Base-by-base conservation (phyloP, 2,329 filamentous ascomycete species). In the Xylariales sp. region DNA sequence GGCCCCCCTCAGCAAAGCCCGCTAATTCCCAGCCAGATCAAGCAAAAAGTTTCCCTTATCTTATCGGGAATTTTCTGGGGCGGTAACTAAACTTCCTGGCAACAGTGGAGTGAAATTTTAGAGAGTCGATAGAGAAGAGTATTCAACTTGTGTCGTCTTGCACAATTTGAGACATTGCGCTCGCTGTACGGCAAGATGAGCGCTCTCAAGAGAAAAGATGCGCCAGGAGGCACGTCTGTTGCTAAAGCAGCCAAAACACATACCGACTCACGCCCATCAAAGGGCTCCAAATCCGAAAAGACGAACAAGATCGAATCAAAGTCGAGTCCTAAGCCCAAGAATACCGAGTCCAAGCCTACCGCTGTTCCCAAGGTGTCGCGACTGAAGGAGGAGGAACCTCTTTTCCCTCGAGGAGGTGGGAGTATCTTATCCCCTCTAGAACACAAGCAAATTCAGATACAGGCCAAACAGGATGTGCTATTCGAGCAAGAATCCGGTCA, bases 371-470 rank as follows among this genome's bases (percentile, higher is more conserved):
- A 58, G 21, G 59, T 76, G 41, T 71, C 73, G 27, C 58, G 69
- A 9, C 58, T 78, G 38, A 80, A 75, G 61, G 84, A 93, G 51
- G 93, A 97, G 51, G 93, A 96, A 59, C 82, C 83, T 24, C 74
- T 91, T 32, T 98, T 98, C 56, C 91, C 93, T 51, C 81, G 93
- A 73, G 93, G 93, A 42, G 94, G 93, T 31, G 91, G 82, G 40
- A 94, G 88, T 58, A 75, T 95, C 39, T 70, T 98, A 59, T 96
- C 93, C 2, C 90, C 93, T 15, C 71, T 98, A 38, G 93, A 98
- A 63, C 86, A 94, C 60, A 96, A 95, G 68, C 88, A 97, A 65
- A 97, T 98, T 48, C 85, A 93, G 56, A 84, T 94, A 44, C 86
- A 97, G 64, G 93, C 93, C 33, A 93, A 86, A 58, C 83, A 85